Evolutionary conservation across 176 grass and related monocot genomes (phyloP), one percentile per base, ranked within the genome.

Genomic region (Oryza australiensis): DNA sequence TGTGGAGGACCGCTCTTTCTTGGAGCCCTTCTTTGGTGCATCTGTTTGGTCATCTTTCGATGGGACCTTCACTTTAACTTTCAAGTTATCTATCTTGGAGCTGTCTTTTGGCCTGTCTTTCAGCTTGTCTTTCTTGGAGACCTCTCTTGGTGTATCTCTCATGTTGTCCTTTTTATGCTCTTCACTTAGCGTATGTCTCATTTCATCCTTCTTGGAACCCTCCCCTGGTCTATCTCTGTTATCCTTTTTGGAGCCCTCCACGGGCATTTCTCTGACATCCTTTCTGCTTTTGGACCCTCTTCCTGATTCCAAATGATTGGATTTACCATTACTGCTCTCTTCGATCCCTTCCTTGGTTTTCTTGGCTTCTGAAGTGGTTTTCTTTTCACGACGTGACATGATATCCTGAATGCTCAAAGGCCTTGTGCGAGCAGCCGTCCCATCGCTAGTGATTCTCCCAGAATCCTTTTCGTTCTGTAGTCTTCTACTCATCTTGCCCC

Each of bases 331-430:
- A 62, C 68, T 74, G 26, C 73, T 79, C 70, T 32, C 62, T 62
- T 70, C 40, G 70, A 51, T 24, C 49, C 15, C 84, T 64, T 62
- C 88, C 30, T 64, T 86, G 60, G 76, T 26, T 69, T 87, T 84
- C 72, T 78, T 88, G 62, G 81, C 57, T 60, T 91, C 89, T 27
- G 75, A 72, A 12, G 30, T 13, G 1, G 74, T 68, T 87, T 94
- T 95, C 64, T 90, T 93, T 65, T 90, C 89, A 75, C 97, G 89
- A 38, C 26, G 84, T 69, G 86, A 75, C 87, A 99, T 86, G 29
- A 99, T 96, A 64, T 99, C 93, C 33, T 99, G 83, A 75, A 91
- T 90, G 87, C 91, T 94, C 60, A 94, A 15, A 92, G 97, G 93
- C 55, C 97, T 84, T 62, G 97, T 99, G 41, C 97, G 89, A 7